These are phyloP conservation scores for Pseudocercospora vitis DNA, from an alignment of 2,329 filamentous ascomycete species.

Conservation along the genomic window DNA sequence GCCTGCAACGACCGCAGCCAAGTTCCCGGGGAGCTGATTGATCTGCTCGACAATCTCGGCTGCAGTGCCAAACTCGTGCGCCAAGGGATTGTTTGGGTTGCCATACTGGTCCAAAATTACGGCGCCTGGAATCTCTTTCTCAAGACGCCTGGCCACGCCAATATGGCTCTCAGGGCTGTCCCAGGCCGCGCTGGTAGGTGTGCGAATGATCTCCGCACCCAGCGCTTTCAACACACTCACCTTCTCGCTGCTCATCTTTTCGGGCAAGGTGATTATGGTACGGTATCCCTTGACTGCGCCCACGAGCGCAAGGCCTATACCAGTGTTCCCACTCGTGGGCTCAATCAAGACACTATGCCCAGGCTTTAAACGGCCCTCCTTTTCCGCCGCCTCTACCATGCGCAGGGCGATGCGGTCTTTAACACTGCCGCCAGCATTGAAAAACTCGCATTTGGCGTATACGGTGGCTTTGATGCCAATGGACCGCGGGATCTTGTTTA, in stretches of 20 bases:
- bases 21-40: conserved; percentile 58
- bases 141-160: conserved; percentile 81
- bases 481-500: conserved; percentile 90
- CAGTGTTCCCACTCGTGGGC: conserved; percentile 96
- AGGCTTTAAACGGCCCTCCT: conserved; percentile 87
- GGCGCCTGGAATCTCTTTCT: conserved; percentile 95
- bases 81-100: conserved; percentile 86
- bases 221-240: conserved; percentile 91
- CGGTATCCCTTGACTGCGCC: conserved; percentile 96
- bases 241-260: conserved; percentile 99
- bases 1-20: conserved; percentile 83
- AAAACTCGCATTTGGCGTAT: conserved; percentile 44
- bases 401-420: conserved; percentile 91
- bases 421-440: conserved; percentile 75
- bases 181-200: conserved; percentile 91
- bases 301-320: conserved; percentile 91
- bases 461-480: conserved; percentile 75
- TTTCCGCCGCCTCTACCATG: conserved; percentile 96
- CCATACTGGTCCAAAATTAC: conserved; percentile 97
- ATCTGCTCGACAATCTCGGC: conserved; percentile 97
- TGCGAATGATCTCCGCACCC: conserved; percentile 95
- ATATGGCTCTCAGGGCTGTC: conserved; percentile 96
- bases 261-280: conserved; percentile 96
- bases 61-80: conserved; percentile 90
- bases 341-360: conserved; percentile 91